Conservation (phyloP, 2,329 filamentous ascomycete genomes). For the Geosmithia flava region DNA sequence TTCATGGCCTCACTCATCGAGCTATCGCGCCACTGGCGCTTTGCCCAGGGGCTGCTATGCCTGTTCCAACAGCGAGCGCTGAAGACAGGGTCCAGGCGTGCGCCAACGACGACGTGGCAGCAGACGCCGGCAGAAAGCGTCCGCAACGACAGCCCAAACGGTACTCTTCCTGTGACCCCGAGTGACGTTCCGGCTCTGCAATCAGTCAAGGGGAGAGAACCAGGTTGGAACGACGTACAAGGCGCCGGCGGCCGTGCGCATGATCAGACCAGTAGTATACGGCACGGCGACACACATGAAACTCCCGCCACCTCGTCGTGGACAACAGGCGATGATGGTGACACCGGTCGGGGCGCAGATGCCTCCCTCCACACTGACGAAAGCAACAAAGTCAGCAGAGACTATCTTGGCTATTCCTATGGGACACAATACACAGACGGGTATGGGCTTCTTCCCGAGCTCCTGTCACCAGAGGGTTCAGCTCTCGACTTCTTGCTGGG, state of each 20-base stretch:
- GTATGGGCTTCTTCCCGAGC: slow-evolving; percentile 7
- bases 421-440: neutral
- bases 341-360: neutral
- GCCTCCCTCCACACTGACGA: neutral
- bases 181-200: neutral
- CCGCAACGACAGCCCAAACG: slow-evolving; percentile 3
- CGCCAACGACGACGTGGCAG: neutral
- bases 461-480: slow-evolving; percentile 13
- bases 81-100: neutral
- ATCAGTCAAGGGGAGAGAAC: neutral
- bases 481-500: slow-evolving; percentile 18
- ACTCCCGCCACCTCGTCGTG: neutral
- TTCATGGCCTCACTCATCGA: slow-evolving; percentile 14
- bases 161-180: slow-evolving; percentile 9
- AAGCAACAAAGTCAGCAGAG: neutral
- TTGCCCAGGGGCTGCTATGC: slow-evolving; percentile 15
- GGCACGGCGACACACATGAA: neutral
- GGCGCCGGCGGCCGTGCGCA: neutral
- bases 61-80: slow-evolving; percentile 13
- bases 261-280: neutral
- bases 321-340: neutral
- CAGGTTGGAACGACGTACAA: neutral
- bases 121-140: neutral
- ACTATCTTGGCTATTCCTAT: neutral
- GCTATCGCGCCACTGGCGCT: slow-evolving; percentile 16